A percentile compares a stretch with the other conserved stretches of the same genome.
Conservation (phyloP, 192 early-diverging fungal genomes). For the Haplosporangium gracile region DNA sequence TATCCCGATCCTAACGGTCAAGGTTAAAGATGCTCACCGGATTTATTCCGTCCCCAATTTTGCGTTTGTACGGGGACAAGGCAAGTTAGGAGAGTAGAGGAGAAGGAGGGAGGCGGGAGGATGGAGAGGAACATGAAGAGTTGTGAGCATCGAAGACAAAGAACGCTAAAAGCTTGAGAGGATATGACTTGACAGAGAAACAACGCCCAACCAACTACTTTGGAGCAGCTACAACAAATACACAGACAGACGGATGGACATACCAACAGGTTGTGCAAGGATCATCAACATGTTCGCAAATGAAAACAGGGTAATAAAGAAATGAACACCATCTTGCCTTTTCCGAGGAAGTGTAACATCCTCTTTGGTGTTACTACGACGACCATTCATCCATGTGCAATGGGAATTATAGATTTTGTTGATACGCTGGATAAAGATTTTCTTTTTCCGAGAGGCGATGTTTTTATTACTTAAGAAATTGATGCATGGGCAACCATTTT, state of each 20-base stretch:
- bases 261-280: background rate
- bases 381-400: no score
- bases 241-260: background rate
- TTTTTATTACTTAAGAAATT: no score
- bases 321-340: no score
- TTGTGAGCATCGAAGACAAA: constrained; percentile 4
- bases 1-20: no score
- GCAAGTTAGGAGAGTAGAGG: background rate
- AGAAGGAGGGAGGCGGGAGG: background rate
- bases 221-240: background rate
- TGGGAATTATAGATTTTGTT: no score
- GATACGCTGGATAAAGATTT: no score
- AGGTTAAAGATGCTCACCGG: background rate
- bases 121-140: background rate
- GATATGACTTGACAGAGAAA: background rate
- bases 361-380: no score
- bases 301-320: no score
- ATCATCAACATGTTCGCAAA: no score
- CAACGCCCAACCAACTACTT: background rate
- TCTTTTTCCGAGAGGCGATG: no score
- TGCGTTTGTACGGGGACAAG: background rate
- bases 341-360: no score
- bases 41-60: background rate
- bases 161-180: background rate
- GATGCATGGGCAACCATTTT: no score